Evolutionary conservation across 192 early-diverging fungal species (phyloP), one percentile per base, ranked within the genome.

Genomic region (Martensiomyces pterosporus): DNA sequence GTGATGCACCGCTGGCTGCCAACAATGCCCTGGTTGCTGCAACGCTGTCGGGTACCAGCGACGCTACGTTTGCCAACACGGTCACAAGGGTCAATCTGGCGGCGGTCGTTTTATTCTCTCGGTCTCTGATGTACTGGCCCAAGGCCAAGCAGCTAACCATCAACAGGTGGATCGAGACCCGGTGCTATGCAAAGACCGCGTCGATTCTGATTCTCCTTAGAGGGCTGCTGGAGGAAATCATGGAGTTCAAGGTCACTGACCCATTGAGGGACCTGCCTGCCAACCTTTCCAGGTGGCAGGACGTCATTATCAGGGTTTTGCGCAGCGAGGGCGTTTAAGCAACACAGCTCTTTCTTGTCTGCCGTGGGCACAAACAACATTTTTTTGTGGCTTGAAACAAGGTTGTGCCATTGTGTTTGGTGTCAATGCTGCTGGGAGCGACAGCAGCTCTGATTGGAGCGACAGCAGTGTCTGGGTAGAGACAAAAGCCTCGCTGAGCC

Each of bases 61-160:
- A 9, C 9, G 17, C 47, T 2, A 56, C 48, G 17, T 45, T 34
- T 14, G 61, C 61, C 8, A 41, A 64, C 22, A 38, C 29, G 10
- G 5, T 56, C 19, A 56, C 53, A 12, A 45, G 16, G 12, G 53
- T 51, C 9, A 45, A 45, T 4, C 32, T 52, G 0, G 15, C 18
- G 10, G 26, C 23, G 3, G n/a, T 52, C 6, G 47, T 51, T 13
- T 32, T 64, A 3, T 64, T 64, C 37, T 18, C 61, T 2, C 25
- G 61, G 4, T 33, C 52, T 1, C 16, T 64, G 43, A 27, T 9
- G 12, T 64, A 56, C 24, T 64, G 61, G 61, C 61, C 61, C 2
- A 50, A 56, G 10, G 53, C 61, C 6, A 16, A 40, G 22, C 26
- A 21, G n/a, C 8, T 64, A 3, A 46, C 46, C 12, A 39, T 64